Base-by-base conservation (phyloP, 179 eudicot genomes). In the Nepenthes alata region DNA sequence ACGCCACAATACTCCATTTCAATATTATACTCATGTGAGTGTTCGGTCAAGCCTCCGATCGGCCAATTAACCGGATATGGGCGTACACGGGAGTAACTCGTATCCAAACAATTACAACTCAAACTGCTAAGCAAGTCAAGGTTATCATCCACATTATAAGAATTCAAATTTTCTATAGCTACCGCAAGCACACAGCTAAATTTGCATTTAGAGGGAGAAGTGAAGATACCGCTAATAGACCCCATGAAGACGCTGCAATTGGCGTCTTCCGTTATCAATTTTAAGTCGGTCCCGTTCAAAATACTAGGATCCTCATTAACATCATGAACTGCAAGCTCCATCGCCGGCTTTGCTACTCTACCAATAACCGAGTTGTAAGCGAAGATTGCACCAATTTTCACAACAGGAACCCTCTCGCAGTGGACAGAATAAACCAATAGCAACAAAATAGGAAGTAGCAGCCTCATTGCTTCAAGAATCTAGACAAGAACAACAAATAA, bases 381-480 rank as follows among this genome's bases (percentile, higher is more conserved):
- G 51, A 64, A 64, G 0, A 64, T 36, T 3, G 67, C 67, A 36
- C 67, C 67, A 64, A 64, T 55, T 36, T 55, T 64, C 59, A 64
- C 60, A 5, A 11, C 11, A 53, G 57, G 49, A 6, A 11, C 9
- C 49, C 11, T 11, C 49, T 47, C 9, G 11, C 49, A 47, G 9
- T 47, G 49, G 25, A 25, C 25, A 25, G 25, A 25, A 25, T 25
- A 25, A 25, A 25, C 25, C 25, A 25, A 25, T 25, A 25, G 1
- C 25, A 25, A 25, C 25, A 25, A 25, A 25, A 25, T 25, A 25
- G 25, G 25, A 25, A 25, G 25, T 25, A 25, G 25, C 25, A 25
- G 25, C 25, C 25, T 25, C 25, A 25, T 25, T 25, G 25, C 25
- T 25, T 25, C 25, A 25, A 25, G 25, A 25, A 25, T 25, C 25